Percentiles rank a stretch among this genome's conserved stretches.
These are phyloP conservation scores for Fistulinella prunicolor DNA, from an alignment of 768 basidiomycete species.

Conservation along the genomic window DNA sequence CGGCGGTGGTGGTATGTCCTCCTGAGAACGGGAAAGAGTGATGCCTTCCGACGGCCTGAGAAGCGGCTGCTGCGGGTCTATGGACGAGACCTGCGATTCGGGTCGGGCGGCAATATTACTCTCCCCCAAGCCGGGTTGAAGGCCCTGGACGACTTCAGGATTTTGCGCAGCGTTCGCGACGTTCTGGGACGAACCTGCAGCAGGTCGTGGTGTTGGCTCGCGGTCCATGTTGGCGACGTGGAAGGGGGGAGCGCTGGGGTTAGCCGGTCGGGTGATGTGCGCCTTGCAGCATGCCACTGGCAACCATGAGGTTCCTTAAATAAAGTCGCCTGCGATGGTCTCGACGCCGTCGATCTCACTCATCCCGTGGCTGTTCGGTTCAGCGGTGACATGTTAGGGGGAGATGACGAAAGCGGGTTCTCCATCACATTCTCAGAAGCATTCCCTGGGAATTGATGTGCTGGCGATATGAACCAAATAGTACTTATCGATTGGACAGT, in stretches of 20 bases:
- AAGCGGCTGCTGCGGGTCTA: conserved; percentile 9
- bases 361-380: background rate
- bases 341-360: background rate
- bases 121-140: background rate
- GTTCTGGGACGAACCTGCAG: background rate
- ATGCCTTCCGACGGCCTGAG: conserved; percentile 10
- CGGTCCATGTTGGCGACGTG: conserved; percentile 17
- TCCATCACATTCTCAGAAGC: no score
- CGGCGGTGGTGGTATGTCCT: no score
- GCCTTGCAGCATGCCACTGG: background rate
- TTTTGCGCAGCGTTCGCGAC: background rate
- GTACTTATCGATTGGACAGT: no score
- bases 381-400: background rate
- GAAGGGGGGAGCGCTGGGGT: background rate
- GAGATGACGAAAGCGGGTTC: background rate
- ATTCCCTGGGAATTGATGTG: no score
- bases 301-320: conserved; percentile 2
- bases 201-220: background rate
- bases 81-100: background rate
- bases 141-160: conserved; percentile 6
- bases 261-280: background rate
- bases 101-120: background rate
- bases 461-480: no score
- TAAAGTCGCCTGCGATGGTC: no score
- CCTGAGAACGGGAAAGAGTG: background rate